A percentile compares a stretch with the other conserved stretches of the same genome.
These are phyloP conservation scores for Globisporangium canariense DNA, from an alignment of 352 stramenopile species.

Conservation along the genomic window DNA sequence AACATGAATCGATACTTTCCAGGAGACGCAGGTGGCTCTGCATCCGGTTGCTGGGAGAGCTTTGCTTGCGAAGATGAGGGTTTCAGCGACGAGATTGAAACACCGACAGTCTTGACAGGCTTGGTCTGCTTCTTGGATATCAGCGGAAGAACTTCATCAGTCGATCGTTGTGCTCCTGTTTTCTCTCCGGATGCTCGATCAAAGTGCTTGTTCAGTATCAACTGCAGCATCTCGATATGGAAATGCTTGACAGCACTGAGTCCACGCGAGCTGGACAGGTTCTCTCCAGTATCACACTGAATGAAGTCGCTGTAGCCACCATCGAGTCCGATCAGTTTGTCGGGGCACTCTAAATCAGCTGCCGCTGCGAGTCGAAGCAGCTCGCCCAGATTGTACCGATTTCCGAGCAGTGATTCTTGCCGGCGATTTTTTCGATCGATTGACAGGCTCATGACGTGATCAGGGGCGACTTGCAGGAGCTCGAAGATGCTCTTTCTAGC, in stretches of 20 bases:
- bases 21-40: conserved; percentile 24
- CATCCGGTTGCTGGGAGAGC: conserved; percentile 29
- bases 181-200: conserved; percentile 24
- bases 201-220: conserved; percentile 56
- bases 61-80: conserved; percentile 24
- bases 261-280: conserved; percentile 3
- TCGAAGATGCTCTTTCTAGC: conserved; percentile 62
- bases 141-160: conserved; percentile 19
- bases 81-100: conserved; percentile 19
- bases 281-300: conserved; percentile 12
- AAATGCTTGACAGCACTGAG: conserved; percentile 12
- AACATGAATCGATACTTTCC: conserved; percentile 60
- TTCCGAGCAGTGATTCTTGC: conserved; percentile 21
- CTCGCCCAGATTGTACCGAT: conserved; percentile 49
- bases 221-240: conserved; percentile 37
- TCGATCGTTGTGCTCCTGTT: conserved; percentile 16
- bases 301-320: conserved; percentile 14
- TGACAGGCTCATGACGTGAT: conserved; percentile 56
- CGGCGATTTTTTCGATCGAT: conserved; percentile 23
- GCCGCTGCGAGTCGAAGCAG: conserved; percentile 48
- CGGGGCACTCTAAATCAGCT: conserved; percentile 51
- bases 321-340: conserved; percentile 30
- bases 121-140: conserved; percentile 41
- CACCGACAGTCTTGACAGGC: conserved; percentile 20
- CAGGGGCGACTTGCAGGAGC: conserved; percentile 49